Evolutionary conservation across 2,329 filamentous ascomycete species (phyloP).

Genomic region (Alternaria arbusti): DNA sequence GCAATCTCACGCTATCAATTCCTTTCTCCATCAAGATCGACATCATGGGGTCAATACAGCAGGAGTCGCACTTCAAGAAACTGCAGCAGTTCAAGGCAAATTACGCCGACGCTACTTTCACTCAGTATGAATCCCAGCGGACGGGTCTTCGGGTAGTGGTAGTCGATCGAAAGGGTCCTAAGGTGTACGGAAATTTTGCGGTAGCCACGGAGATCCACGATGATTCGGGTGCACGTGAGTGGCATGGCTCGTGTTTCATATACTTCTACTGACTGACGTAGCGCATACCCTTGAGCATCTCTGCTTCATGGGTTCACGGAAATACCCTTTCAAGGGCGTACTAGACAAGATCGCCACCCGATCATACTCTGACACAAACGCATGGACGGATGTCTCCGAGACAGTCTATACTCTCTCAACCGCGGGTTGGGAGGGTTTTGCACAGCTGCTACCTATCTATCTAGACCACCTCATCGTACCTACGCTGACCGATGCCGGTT

Average conservation of each 20-base stretch:
- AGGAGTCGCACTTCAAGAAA: conserved; percentile 73
- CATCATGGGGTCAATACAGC: conserved; percentile 40
- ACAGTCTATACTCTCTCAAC: conserved; percentile 96
- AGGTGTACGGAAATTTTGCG: conserved; percentile 86
- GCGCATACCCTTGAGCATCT: conserved; percentile 61
- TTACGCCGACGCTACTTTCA: conserved; percentile 86
- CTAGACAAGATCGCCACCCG: conserved; percentile 92
- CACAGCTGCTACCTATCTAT: conserved; percentile 91
- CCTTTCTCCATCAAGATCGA: conserved; percentile 9
- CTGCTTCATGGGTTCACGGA: conserved; percentile 77
- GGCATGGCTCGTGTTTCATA: not conserved
- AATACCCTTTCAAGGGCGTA: conserved; percentile 92
- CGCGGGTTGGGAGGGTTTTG: conserved; percentile 96
- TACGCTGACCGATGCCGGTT: conserved; percentile 89
- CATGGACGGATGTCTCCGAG: conserved; percentile 95
- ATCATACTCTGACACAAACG: conserved; percentile 93
- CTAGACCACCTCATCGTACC: conserved; percentile 92
- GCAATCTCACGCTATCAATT: not conserved
- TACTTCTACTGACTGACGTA: conserved; percentile 22
- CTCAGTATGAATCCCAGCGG: conserved; percentile 92
- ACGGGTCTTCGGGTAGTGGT: conserved; percentile 96
- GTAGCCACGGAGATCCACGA: conserved; percentile 97
- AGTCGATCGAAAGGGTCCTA: conserved; percentile 91
- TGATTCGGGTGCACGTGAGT: conserved; percentile 80
- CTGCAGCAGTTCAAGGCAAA: conserved; percentile 86